phyloP scores from a whole-genome alignment of 1,139 yeast genomes.

The Candida albicans region DNA sequence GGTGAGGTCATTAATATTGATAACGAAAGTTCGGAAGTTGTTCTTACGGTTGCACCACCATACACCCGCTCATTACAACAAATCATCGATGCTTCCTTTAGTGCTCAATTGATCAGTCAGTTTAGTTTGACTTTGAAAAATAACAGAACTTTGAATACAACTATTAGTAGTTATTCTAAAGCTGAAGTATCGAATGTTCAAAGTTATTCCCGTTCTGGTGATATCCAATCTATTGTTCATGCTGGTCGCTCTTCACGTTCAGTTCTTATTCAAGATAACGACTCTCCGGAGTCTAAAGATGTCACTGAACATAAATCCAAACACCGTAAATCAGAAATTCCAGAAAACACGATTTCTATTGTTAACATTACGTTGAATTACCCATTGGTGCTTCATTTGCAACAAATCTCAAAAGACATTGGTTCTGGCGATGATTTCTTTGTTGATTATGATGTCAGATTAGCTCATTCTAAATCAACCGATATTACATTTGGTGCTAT shows the following conservation, averaged over 20 bases:
- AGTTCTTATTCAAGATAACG: conserved; percentile 18
- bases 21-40: conserved; percentile 19
- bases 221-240: conserved; percentile 31
- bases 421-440: conserved; percentile 16
- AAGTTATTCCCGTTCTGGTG: conserved; percentile 28
- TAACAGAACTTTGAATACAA: conserved; percentile 32
- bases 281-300: conserved; percentile 11
- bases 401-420: conserved; percentile 9
- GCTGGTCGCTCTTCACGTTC: conserved; percentile 23
- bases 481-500: conserved; percentile 21
- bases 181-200: conserved; percentile 38
- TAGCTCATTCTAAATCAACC: conserved; percentile 18
- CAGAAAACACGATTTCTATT: conserved; percentile 17
- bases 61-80: conserved; percentile 35
- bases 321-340: background rate
- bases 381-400: conserved; percentile 23
- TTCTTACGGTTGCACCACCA: conserved; percentile 29
- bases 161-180: conserved; percentile 25
- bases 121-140: conserved; percentile 34
- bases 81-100: conserved; percentile 33
- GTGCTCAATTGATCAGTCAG: conserved; percentile 29
- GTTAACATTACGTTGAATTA: conserved; percentile 19
- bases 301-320: background rate
- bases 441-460: conserved; percentile 20
- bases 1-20: conserved; percentile 40